These are phyloP conservation scores for Phaeophleospora eucalypticola DNA, from an alignment of 2,329 filamentous ascomycete genomes.

Conservation along the genomic window DNA sequence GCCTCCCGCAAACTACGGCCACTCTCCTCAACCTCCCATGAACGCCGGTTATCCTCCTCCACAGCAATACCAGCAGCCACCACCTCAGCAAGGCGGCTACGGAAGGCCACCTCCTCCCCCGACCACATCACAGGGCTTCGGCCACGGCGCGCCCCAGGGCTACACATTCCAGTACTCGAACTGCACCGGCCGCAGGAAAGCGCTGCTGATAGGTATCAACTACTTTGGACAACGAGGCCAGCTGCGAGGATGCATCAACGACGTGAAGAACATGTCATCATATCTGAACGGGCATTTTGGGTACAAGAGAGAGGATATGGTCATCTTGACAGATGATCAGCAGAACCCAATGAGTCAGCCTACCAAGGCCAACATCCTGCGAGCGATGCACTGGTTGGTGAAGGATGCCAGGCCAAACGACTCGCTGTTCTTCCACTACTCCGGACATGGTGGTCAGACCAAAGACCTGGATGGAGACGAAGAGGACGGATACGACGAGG, in stretches of 20 bases:
- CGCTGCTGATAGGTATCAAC: constrained; percentile 89
- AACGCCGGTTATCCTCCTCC: constrained; percentile 13
- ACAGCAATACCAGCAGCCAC: constrained; percentile 17
- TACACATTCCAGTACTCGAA: constrained; percentile 90
- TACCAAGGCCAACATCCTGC: constrained; percentile 88
- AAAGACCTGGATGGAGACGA: constrained; percentile 75
- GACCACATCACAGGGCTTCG: constrained; percentile 59
- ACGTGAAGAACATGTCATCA: constrained; percentile 92
- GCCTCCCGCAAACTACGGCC: constrained; percentile 25
- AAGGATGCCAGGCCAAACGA: constrained; percentile 91
- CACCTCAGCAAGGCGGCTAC: constrained; percentile 15
- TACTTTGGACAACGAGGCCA: constrained; percentile 92
- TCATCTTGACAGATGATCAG: constrained; percentile 91
- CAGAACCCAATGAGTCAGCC: constrained; percentile 97
- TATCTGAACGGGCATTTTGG: constrained; percentile 87
- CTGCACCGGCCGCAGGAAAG: constrained; percentile 84
- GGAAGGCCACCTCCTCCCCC: constrained; percentile 32
- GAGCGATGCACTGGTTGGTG: constrained; percentile 97
- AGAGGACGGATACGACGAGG: constrained; percentile 76
- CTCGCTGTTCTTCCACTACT: constrained; percentile 96
- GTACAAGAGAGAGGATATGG: constrained; percentile 95
- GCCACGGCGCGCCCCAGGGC: constrained; percentile 70
- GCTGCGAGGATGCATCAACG: constrained; percentile 90
- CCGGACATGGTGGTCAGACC: constrained; percentile 79
- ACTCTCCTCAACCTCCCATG: constrained; percentile 37